A percentile compares a stretch with the other conserved stretches of the same genome.
Conservation (phyloP, 2,329 filamentous ascomycete species). For the Colletotrichum euphorbiae region DNA sequence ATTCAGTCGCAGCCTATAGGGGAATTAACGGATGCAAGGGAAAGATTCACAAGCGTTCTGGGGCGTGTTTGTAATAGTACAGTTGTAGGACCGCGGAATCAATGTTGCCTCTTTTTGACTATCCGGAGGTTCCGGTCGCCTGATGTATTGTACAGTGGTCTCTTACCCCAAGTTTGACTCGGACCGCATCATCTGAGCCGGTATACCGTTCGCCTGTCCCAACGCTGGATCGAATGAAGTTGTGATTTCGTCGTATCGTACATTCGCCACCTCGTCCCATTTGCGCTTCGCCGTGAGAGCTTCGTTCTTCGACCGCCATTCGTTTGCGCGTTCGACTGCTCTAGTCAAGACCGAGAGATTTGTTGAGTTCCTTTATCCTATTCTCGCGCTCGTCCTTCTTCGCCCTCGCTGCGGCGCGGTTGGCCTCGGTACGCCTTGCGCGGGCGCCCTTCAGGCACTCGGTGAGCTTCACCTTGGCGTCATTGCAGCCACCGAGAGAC, state of each 20-base stretch:
- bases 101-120: conserved; percentile 2
- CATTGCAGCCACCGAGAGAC: conserved; percentile 89
- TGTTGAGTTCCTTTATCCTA: conserved; percentile 77
- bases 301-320: not conserved
- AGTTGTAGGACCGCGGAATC: not conserved
- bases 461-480: conserved; percentile 85
- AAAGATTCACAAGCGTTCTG: not conserved
- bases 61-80: too few species aligned
- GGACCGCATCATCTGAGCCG: too few species aligned
- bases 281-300: not conserved
- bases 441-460: conserved; percentile 86
- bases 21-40: conserved; percentile 18
- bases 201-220: not conserved
- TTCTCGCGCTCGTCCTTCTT: conserved; percentile 76
- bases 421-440: conserved; percentile 79
- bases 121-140: not conserved
- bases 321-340: not conserved
- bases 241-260: conserved; percentile 17
- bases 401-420: conserved; percentile 76
- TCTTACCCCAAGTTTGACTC: not conserved
- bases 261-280: not conserved
- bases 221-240: conserved; percentile 13
- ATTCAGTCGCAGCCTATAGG: conserved; percentile 58
- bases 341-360: conserved; percentile 47
- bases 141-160: conserved; percentile 17